Conservation (phyloP, 2,329 filamentous ascomycete species). For the Cadophora malorum region DNA sequence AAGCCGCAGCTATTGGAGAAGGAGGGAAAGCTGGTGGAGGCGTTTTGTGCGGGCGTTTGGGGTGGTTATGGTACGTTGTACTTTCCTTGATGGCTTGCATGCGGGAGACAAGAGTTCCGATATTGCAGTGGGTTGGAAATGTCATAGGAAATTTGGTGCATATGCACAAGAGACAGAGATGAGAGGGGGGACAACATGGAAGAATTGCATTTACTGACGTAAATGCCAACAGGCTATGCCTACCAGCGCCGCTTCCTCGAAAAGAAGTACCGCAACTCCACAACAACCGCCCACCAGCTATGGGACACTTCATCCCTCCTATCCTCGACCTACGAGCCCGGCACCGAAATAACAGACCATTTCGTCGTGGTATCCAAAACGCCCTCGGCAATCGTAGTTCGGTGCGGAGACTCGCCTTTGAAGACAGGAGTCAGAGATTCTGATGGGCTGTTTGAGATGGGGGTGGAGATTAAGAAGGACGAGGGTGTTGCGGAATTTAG, state of each 20-base stretch:
- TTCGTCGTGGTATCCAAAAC: constrained; percentile 75
- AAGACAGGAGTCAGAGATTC: constrained; percentile 60
- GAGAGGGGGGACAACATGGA: not conserved
- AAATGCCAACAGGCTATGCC: constrained; percentile 51
- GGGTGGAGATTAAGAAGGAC: constrained; percentile 63
- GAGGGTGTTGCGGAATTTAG: constrained; percentile 68
- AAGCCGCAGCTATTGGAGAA: constrained; percentile 69
- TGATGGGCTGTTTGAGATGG: constrained; percentile 72
- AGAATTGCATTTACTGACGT: constrained; percentile 16
- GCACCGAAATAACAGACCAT: constrained; percentile 71
- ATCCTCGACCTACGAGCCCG: constrained; percentile 63
- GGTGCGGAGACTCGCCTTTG: constrained; percentile 70
- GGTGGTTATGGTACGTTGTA: constrained; percentile 54
- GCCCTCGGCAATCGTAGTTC: constrained; percentile 63
- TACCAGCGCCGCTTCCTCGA: constrained; percentile 64
- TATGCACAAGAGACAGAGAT: not conserved
- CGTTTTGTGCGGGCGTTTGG: constrained; percentile 43
- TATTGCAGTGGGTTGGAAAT: not conserved
- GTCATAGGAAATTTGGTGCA: not conserved
- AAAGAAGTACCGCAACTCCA: constrained; percentile 60
- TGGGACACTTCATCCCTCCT: constrained; percentile 64
- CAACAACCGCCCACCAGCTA: constrained; percentile 63
- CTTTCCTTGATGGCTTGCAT: not conserved
- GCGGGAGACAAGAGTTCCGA: not conserved
- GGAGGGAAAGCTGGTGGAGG: constrained; percentile 63